Percentiles rank a stretch among this genome's conserved stretches.
Evolutionary conservation across 331 rosid species (phyloP).

Genomic region (Rosa hybrid): DNA sequence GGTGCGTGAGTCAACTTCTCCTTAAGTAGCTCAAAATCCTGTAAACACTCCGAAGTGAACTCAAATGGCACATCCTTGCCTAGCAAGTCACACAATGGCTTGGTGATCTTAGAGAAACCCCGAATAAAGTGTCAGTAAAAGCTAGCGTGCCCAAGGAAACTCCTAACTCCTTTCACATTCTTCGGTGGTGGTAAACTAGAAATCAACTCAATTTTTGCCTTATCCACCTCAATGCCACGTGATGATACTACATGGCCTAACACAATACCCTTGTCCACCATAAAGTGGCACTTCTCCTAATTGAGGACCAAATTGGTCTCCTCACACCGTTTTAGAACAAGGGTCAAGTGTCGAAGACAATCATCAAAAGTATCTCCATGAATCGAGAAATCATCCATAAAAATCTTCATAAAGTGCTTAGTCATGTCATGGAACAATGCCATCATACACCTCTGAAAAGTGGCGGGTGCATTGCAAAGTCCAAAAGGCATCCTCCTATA

Average conservation of each 20-base stretch:
- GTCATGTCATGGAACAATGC: background rate
- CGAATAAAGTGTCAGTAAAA: background rate
- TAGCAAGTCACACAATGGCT: background rate
- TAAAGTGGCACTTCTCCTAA: background rate
- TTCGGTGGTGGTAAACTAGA: background rate
- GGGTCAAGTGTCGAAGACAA: background rate
- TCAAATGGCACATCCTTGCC: background rate
- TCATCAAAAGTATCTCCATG: background rate
- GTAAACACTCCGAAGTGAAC: background rate
- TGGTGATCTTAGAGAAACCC: background rate
- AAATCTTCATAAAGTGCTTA: background rate
- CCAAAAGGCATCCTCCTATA: background rate
- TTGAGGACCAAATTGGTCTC: background rate
- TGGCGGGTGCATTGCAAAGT: background rate
- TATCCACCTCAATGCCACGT: background rate
- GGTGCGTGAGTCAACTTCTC: background rate
- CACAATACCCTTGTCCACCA: background rate
- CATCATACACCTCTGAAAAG: background rate
- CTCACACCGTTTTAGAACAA: background rate
- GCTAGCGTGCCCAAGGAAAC: background rate
- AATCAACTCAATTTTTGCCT: background rate
- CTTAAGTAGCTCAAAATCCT: background rate
- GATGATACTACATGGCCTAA: background rate
- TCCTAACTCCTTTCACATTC: background rate
- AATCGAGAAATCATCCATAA: background rate